A percentile compares a stretch with the other conserved stretches of the same genome.
phyloP scores from a whole-genome alignment of 75 land plant genomes.

The Pseudotsuga menziesii region DNA sequence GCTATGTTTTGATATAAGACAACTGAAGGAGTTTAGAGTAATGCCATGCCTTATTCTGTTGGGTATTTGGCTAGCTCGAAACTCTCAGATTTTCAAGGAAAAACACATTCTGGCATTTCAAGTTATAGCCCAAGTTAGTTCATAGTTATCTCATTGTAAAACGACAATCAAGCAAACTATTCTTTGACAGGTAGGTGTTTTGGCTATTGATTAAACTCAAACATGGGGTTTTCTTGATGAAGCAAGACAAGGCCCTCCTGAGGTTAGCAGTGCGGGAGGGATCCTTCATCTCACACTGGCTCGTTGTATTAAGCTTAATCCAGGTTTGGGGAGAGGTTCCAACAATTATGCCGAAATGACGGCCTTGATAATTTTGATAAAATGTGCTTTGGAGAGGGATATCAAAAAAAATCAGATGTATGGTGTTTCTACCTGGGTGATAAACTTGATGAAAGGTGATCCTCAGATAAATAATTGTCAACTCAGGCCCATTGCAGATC shows the following conservation, averaged over 20 bases:
- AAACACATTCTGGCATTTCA: neutral
- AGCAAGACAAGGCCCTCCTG: neutral
- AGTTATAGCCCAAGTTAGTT: neutral
- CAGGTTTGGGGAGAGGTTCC: neutral
- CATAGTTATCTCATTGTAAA: neutral
- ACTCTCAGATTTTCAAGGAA: neutral
- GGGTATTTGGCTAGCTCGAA: neutral
- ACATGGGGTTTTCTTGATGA: neutral
- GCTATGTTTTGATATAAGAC: neutral
- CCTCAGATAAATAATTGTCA: too few species aligned
- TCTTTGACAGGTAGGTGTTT: neutral
- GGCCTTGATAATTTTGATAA: neutral
- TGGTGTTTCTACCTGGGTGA: too few species aligned
- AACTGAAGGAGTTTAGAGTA: neutral
- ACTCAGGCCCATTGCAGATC: too few species aligned
- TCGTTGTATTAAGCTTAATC: neutral
- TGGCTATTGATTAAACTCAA: neutral
- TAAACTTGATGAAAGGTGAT: too few species aligned
- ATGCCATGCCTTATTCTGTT: neutral
- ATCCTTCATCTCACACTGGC: neutral
- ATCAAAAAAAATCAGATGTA: too few species aligned
- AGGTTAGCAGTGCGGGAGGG: neutral
- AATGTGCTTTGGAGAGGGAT: too few species aligned
- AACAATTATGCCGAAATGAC: neutral
- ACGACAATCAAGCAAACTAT: neutral